phyloP scores from a whole-genome alignment of 2,329 filamentous ascomycete species.

The Biscogniauxia mediterranea region DNA sequence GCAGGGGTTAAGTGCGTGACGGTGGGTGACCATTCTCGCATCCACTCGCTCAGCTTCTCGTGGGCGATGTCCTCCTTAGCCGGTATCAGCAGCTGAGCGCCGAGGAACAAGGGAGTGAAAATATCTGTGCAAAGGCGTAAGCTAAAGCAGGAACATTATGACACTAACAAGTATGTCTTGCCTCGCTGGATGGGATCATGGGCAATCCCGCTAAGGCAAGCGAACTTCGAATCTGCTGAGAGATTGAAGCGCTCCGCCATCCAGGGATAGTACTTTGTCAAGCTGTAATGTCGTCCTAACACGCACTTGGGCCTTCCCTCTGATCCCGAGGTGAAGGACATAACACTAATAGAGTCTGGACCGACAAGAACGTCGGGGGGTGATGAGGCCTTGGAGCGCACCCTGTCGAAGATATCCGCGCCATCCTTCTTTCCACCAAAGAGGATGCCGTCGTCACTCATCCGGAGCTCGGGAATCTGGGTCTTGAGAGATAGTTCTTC shows the following conservation, averaged over 20 bases:
- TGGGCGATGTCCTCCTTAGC: constrained; percentile 82
- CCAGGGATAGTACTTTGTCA: constrained; percentile 88
- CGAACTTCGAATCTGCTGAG: constrained; percentile 71
- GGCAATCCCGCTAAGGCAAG: constrained; percentile 81
- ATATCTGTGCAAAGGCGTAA: constrained; percentile 53
- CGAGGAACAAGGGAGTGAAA: constrained; percentile 86
- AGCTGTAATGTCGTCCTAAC: constrained; percentile 78
- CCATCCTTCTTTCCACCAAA: constrained; percentile 66
- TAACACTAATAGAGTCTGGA: no score
- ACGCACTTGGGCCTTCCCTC: constrained; percentile 87
- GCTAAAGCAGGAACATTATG: no score
- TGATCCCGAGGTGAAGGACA: constrained; percentile 71
- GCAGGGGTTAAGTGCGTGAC: constrained; percentile 91
- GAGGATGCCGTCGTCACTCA: constrained; percentile 70
- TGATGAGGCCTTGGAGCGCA: constrained; percentile 47
- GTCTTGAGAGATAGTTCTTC: constrained; percentile 71
- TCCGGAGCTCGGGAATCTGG: constrained; percentile 69
- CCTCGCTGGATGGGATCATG: constrained; percentile 64
- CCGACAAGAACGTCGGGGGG: constrained; percentile 61
- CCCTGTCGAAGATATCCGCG: constrained; percentile 62
- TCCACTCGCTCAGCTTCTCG: constrained; percentile 86
- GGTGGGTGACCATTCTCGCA: constrained; percentile 69
- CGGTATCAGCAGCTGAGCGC: constrained; percentile 75
- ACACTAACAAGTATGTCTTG: no score
- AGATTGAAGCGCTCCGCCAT: constrained; percentile 84